phyloP scores from a whole-genome alignment of 345 rosid species.

The Camelina laxa region DNA sequence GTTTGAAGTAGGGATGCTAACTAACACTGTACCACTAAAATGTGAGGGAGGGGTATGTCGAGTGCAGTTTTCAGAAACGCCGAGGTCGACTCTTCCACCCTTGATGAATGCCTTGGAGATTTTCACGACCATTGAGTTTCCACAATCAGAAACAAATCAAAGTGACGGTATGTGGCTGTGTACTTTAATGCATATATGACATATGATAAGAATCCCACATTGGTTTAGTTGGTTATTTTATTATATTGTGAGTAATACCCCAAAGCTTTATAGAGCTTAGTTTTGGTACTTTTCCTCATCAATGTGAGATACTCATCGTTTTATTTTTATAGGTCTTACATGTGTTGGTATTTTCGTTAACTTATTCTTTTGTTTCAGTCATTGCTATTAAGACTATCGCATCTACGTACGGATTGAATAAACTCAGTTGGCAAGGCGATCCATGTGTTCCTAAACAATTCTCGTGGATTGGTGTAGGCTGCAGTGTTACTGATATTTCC shows the following conservation, averaged over 20 bases:
- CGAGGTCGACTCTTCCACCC: slow-evolving; percentile 27
- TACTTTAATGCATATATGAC: background rate
- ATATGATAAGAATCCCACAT: too few relatives aligned
- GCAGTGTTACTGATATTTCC: slow-evolving; percentile 13
- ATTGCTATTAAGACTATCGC: slow-evolving; percentile 44
- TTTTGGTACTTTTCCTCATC: too few relatives aligned
- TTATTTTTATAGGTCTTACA: too few relatives aligned
- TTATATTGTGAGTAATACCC: too few relatives aligned
- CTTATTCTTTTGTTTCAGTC: slow-evolving; percentile 21
- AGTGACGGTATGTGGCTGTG: slow-evolving; percentile 31
- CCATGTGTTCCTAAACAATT: slow-evolving; percentile 40
- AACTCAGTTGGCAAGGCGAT: slow-evolving; percentile 50
- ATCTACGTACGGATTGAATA: slow-evolving; percentile 36
- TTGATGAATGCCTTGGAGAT: slow-evolving; percentile 38
- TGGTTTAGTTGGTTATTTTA: too few relatives aligned
- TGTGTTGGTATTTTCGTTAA: too few relatives aligned
- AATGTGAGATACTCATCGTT: too few relatives aligned
- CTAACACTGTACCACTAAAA: background rate
- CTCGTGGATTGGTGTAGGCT: slow-evolving; percentile 44
- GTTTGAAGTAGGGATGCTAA: slow-evolving; percentile 6
- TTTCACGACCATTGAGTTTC: slow-evolving; percentile 14
- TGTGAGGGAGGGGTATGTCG: slow-evolving; percentile 4
- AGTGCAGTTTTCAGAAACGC: slow-evolving; percentile 7
- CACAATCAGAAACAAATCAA: slow-evolving; percentile 28
- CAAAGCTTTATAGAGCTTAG: too few relatives aligned